Percentiles rank a stretch among this genome's conserved stretches.
phyloP scores from a whole-genome alignment of 148 eudicot species.

The Limonium bicolor region DNA sequence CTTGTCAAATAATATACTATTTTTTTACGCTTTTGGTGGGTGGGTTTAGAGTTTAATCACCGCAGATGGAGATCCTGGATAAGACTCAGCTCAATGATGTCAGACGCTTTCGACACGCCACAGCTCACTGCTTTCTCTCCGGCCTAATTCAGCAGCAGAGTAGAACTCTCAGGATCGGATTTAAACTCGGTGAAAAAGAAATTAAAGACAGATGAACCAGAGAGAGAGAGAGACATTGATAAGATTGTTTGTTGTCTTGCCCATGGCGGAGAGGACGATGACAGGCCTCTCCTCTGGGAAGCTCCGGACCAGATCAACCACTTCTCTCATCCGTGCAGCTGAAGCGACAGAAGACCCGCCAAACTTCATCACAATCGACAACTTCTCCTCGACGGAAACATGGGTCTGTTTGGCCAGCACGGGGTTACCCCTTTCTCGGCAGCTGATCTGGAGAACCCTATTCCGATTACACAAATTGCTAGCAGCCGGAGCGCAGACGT shows the following conservation, averaged over 20 bases:
- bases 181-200: neutral
- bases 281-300: constrained; percentile 79
- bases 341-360: constrained; percentile 90
- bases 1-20: too few species aligned
- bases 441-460: neutral
- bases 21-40: too few species aligned
- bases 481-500: neutral
- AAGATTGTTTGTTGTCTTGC: constrained; percentile 87
- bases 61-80: constrained; percentile 69
- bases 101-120: constrained; percentile 48
- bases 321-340: constrained; percentile 75
- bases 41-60: constrained; percentile 14
- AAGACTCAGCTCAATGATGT: constrained; percentile 44
- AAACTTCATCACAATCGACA: constrained; percentile 86
- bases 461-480: neutral
- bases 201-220: neutral
- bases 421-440: neutral
- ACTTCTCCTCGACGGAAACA: constrained; percentile 8
- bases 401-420: constrained; percentile 1
- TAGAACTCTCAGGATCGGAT: too few species aligned
- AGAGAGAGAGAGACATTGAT: constrained; percentile 14
- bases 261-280: constrained; percentile 94
- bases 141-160: too few species aligned
- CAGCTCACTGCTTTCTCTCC: constrained; percentile 89
- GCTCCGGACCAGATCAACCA: constrained; percentile 60